Base-by-base conservation (phyloP, 2,329 filamentous ascomycete genomes). In the Decorospora gaudefroyi region DNA sequence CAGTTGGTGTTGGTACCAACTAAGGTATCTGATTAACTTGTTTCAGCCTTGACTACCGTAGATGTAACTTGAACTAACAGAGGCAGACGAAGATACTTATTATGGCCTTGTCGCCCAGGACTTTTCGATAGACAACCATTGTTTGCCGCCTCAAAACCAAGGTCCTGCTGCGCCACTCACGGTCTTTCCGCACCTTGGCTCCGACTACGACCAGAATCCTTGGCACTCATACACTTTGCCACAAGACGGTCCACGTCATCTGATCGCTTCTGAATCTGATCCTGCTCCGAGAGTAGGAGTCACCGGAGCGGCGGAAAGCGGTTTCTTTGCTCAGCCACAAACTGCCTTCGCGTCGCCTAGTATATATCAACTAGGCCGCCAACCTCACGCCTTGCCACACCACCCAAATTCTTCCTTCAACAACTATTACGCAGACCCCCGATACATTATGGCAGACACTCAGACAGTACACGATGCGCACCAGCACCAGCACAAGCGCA, bases 261-360 rank as follows among this genome's bases (percentile, higher is more conserved):
- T 67, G 59, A 61, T 61, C 52, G 53, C 53, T 27, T 38, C 44
- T 47, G 30, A 42, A 39, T 55, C 50, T 47, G 30, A 42, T 41
- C 57, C 50, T 30, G 51, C 48, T 36, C 65, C 66, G 25, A 57
- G 46, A 42, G 61, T 69, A 47, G 43, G 52, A 67, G 58, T 69
- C 61, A 69, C 54, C 53, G 61, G 55, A 34, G 50, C 49, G 28
- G 46, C 59, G 46, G 60, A 59, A 46, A 60, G 28, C 46, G 36
- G 60, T 29, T 43, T 52, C 26, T 61, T 59, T 61, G 51, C 65
- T 68, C 59, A 53, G 65, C 65, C 67, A 63, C 65, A 66, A 34
- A 42, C 44, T 32, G 59, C 51, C n/a, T 60, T 61, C 57, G 59
- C 55, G 59, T 55, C 54, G 41, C 48, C 49, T 48, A 36, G 39